Evolutionary conservation across 2,329 filamentous ascomycete genomes (phyloP).

Genomic region (Botryosphaeria dothidea): DNA sequence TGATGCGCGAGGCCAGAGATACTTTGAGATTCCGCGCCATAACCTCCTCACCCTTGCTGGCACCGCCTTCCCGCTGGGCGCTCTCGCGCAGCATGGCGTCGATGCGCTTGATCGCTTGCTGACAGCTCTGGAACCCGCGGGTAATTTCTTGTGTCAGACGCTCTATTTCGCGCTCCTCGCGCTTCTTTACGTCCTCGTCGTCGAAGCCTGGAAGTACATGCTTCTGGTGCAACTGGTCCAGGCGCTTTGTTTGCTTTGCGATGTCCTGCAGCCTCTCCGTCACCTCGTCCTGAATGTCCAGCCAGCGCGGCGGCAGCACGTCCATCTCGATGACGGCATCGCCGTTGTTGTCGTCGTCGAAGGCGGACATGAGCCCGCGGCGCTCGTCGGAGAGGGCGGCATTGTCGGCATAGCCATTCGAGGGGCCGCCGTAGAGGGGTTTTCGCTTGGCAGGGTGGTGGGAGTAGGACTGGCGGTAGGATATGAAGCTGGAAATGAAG

Average conservation of each 20-base stretch:
- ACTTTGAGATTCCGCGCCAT: slow-evolving; percentile 98
- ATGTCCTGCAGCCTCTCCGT: slow-evolving; percentile 79
- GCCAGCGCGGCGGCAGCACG: slow-evolving; percentile 89
- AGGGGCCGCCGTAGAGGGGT: slow-evolving; percentile 58
- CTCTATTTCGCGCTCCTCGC: slow-evolving; percentile 90
- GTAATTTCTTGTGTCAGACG: slow-evolving; percentile 88
- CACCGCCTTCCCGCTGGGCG: slow-evolving; percentile 64
- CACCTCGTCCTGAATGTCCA: slow-evolving; percentile 92
- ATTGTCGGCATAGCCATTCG: slow-evolving; percentile 52
- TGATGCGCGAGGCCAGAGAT: slow-evolving; percentile 81
- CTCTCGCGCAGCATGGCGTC: slow-evolving; percentile 85
- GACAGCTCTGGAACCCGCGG: slow-evolving; percentile 83
- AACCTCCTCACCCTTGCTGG: slow-evolving; percentile 82
- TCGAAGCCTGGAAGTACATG: slow-evolving; percentile 96
- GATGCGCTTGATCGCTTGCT: slow-evolving; percentile 82
- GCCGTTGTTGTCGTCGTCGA: slow-evolving; percentile 78
- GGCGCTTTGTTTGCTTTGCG: slow-evolving; percentile 75
- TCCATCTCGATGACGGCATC: slow-evolving; percentile 99
- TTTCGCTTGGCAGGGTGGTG: slow-evolving; percentile 92
- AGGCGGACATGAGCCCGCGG: slow-evolving; percentile 82
- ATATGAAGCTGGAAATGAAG: slow-evolving; percentile 75
- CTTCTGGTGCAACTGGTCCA: slow-evolving; percentile 94
- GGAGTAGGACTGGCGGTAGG: slow-evolving; percentile 97
- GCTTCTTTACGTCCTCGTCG: slow-evolving; percentile 84
- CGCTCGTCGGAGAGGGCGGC: slow-evolving; percentile 60